A percentile compares a stretch with the other conserved stretches of the same genome.
These are phyloP conservation scores for Diplotaxis tenuifolia DNA, from an alignment of 345 rosid species.

Conservation along the genomic window DNA sequence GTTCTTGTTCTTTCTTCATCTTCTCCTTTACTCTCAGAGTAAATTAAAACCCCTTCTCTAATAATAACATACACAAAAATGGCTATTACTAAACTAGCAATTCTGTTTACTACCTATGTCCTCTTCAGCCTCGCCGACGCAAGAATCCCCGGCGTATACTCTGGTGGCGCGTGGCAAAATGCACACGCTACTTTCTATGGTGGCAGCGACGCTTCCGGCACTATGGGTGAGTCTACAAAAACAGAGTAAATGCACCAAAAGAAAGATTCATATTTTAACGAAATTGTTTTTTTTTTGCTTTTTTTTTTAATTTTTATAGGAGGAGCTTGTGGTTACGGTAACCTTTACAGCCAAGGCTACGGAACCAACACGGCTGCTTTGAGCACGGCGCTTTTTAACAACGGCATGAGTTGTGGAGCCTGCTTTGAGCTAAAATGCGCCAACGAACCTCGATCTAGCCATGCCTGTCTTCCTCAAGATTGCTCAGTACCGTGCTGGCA, in stretches of 20 bases:
- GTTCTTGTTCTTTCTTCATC: conserved; percentile 28
- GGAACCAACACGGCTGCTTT: conserved; percentile 53
- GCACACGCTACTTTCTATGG: conserved; percentile 98
- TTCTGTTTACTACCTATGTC: conserved; percentile 35
- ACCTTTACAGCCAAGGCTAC: conserved; percentile 50
- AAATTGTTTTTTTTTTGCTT: not conserved
- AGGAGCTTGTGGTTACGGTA: conserved; percentile 57
- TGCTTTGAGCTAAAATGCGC: conserved; percentile 50
- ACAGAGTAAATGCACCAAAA: not conserved
- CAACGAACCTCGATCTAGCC: conserved; percentile 55
- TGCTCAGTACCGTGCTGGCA: conserved; percentile 57
- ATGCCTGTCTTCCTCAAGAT: conserved; percentile 56
- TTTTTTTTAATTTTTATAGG: conserved; percentile 24
- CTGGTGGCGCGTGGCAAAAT: conserved; percentile 60
- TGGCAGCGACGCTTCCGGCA: conserved; percentile 88
- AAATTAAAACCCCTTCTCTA: not conserved
- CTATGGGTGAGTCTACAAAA: conserved; percentile 56
- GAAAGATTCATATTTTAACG: not conserved
- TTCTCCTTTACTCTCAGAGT: conserved; percentile 7
- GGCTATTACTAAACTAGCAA: conserved; percentile 21
- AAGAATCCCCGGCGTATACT: conserved; percentile 57
- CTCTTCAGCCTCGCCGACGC: conserved; percentile 43
- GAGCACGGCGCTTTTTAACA: conserved; percentile 51
- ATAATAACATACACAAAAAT: conserved; percentile 9
- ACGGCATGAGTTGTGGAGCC: conserved; percentile 47